Evolutionary conservation across 345 rosid genomes (phyloP).

Genomic region (Populus deltoides): DNA sequence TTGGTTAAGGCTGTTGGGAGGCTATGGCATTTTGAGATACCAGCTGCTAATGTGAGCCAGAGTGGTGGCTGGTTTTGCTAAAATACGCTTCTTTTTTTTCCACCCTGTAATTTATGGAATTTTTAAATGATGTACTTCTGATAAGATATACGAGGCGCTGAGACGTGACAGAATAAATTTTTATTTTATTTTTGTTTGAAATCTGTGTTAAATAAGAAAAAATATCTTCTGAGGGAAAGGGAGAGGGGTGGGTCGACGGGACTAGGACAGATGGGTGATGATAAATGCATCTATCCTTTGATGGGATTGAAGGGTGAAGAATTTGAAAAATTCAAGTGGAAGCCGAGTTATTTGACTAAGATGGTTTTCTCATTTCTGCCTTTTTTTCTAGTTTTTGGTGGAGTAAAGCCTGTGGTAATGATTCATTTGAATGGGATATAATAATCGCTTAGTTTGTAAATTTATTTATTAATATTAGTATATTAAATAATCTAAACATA

Average conservation of each 20-base stretch:
- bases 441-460: too few species aligned
- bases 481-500: too few species aligned
- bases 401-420: too few species aligned
- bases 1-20: conserved; percentile 46
- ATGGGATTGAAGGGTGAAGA: too few species aligned
- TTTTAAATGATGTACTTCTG: background rate
- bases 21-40: conserved; percentile 77
- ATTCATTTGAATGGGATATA: too few species aligned
- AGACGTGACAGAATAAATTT: background rate
- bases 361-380: too few species aligned
- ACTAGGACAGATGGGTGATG: background rate
- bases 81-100: background rate
- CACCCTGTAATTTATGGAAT: too few species aligned
- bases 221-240: background rate
- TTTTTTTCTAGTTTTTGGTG: too few species aligned
- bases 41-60: conserved; percentile 39
- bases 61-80: conserved; percentile 51
- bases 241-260: background rate
- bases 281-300: too few species aligned
- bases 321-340: too few species aligned
- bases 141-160: background rate
- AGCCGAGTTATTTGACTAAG: too few species aligned
- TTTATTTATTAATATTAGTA: too few species aligned
- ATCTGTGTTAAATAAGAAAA: background rate
- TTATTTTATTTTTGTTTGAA: background rate